Evolutionary conservation across 306 rosid genomes (phyloP).

Genomic region (Calophaca sinica): DNA sequence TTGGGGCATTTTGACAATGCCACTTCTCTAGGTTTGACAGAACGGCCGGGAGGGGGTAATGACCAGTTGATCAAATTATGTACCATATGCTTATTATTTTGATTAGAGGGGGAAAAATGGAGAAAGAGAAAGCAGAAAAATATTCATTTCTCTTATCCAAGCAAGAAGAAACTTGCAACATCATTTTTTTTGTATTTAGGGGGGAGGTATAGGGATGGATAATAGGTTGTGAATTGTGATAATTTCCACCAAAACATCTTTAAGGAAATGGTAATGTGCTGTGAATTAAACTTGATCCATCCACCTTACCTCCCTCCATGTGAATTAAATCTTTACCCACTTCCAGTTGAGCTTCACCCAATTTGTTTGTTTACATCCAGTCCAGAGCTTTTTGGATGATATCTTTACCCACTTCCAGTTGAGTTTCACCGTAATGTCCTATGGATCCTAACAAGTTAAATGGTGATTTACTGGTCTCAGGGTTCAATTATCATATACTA

Average conservation of each 20-base stretch:
- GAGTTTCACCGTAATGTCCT: background rate
- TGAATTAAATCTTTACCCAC: too few relatives aligned
- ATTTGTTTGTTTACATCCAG: background rate
- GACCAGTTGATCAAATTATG: too few relatives aligned
- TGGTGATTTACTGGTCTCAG: background rate
- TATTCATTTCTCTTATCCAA: background rate
- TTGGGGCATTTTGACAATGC: too few relatives aligned
- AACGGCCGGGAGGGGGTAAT: too few relatives aligned
- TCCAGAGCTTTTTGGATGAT: background rate
- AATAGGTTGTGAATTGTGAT: background rate
- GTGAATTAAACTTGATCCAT: background rate
- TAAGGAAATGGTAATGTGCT: background rate
- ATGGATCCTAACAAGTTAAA: background rate
- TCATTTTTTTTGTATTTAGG: background rate
- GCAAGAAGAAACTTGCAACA: background rate
- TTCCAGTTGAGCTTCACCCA: background rate
- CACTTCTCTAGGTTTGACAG: too few relatives aligned
- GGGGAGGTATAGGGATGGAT: background rate
- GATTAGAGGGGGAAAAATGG: too few relatives aligned
- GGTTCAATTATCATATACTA: background rate
- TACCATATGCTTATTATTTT: too few relatives aligned
- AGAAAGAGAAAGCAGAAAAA: background rate
- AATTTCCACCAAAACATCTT: background rate
- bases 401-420: constrained; percentile 6
- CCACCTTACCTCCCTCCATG: background rate